phyloP scores from a whole-genome alignment of 805 yeast species.

The Myxozyma vanderwaltii region DNA sequence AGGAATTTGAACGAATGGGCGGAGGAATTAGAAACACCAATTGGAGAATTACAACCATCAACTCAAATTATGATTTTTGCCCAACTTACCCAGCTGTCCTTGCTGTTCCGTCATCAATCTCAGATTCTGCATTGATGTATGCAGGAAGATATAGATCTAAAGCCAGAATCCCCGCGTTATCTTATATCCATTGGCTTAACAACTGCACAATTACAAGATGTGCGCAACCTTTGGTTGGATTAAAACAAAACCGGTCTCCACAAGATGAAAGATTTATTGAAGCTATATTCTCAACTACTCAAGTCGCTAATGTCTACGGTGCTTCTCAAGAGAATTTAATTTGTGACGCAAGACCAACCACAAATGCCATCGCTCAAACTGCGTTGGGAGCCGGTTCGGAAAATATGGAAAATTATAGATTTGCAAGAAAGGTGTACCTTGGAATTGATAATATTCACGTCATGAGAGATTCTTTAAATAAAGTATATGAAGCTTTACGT shows the following conservation, averaged over 20 bases:
- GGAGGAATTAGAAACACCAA: slow-evolving; percentile 36
- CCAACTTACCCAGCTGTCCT: slow-evolving; percentile 71
- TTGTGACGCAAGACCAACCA: slow-evolving; percentile 88
- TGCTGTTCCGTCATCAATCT: slow-evolving; percentile 72
- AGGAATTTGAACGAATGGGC: slow-evolving; percentile 79
- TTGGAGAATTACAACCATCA: slow-evolving; percentile 76
- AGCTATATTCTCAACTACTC: slow-evolving; percentile 70
- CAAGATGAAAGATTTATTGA: slow-evolving; percentile 85
- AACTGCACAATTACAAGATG: slow-evolving; percentile 76
- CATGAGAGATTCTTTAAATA: slow-evolving; percentile 79
- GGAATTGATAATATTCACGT: slow-evolving; percentile 96
- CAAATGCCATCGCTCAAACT: slow-evolving; percentile 95
- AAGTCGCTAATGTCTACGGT: slow-evolving; percentile 40
- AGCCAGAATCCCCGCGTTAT: slow-evolving; percentile 75
- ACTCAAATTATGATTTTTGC: slow-evolving; percentile 59
- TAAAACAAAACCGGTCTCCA: slow-evolving; percentile 80
- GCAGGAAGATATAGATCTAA: slow-evolving; percentile 87
- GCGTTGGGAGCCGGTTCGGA: slow-evolving; percentile 99
- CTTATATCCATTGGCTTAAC: slow-evolving; percentile 69
- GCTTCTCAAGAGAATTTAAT: slow-evolving; percentile 60
- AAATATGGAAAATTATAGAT: slow-evolving; percentile 79
- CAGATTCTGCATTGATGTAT: slow-evolving; percentile 80
- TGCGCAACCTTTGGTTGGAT: slow-evolving; percentile 89
- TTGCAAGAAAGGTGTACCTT: slow-evolving; percentile 70
- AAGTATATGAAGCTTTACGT: slow-evolving; percentile 61